Evolutionary conservation across 192 early-diverging fungal species (phyloP).

Genomic region (Coemansia sp.): DNA sequence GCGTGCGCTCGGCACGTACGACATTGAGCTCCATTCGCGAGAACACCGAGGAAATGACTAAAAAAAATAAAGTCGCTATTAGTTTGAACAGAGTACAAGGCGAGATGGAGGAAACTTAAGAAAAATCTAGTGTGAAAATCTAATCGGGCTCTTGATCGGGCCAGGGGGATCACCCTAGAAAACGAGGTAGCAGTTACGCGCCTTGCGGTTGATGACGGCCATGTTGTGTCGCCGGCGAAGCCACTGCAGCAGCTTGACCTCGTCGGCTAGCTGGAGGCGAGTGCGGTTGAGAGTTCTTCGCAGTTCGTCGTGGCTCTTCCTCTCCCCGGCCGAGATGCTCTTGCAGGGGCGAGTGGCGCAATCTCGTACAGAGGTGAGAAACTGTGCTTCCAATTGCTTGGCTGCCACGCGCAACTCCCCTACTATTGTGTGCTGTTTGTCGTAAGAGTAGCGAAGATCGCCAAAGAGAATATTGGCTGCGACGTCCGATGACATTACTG

Average conservation of each 20-base stretch:
- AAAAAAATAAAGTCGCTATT: not conserved
- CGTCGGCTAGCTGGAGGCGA: conserved; percentile 38
- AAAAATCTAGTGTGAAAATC: not conserved
- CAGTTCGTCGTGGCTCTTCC: conserved; percentile 28
- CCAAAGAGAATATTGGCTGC: conserved; percentile 49
- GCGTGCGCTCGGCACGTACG: conserved; percentile 43
- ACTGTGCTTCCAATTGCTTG: conserved; percentile 27
- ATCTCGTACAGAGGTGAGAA: conserved; percentile 41
- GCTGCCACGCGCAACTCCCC: conserved; percentile 18
- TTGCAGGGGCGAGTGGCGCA: conserved; percentile 32
- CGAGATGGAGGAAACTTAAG: not conserved
- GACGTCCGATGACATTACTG: conserved; percentile 38
- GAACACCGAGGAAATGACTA: not conserved
- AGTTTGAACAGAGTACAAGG: not conserved
- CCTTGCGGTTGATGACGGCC: conserved; percentile 40
- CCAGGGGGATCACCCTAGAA: conserved; percentile 9
- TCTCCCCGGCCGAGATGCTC: conserved; percentile 33
- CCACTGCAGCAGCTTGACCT: conserved; percentile 50
- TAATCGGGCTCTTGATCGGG: conserved; percentile 12
- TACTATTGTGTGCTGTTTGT: conserved; percentile 32
- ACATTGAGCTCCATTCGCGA: conserved; percentile 34
- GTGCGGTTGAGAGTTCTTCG: conserved; percentile 28
- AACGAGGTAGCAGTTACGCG: conserved; percentile 24
- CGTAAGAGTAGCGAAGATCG: conserved; percentile 35
- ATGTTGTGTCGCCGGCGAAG: conserved; percentile 47